These are phyloP conservation scores for Rhodotorula mucilaginosa DNA, from an alignment of 1,284 basidiomycete genomes.

Conservation along the genomic window DNA sequence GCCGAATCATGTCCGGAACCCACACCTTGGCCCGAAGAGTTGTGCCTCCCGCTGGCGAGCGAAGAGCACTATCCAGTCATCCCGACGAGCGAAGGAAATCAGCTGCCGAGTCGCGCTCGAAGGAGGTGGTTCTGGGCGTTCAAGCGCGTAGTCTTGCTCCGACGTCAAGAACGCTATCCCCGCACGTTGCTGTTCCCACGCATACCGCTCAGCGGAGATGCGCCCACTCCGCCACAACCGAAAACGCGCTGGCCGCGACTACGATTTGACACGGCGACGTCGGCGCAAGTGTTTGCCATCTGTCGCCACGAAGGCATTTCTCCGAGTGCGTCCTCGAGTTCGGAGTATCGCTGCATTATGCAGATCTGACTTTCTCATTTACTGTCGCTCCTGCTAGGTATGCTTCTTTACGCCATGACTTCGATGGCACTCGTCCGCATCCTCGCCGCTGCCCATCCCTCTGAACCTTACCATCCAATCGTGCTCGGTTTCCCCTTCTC, in stretches of 20 bases:
- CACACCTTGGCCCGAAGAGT: neutral
- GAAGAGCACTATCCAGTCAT: slow-evolving; percentile 22
- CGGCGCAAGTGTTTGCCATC: slow-evolving; percentile 1
- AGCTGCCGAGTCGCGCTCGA: neutral
- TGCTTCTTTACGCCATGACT: slow-evolving; percentile 35
- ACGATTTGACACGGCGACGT: slow-evolving; percentile 2
- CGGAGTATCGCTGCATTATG: neutral
- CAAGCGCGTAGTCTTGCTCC: slow-evolving; percentile 6
- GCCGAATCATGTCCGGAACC: neutral
- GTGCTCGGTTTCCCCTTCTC: slow-evolving; percentile 35
- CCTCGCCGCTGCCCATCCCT: neutral
- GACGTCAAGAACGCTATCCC: neutral
- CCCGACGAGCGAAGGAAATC: neutral
- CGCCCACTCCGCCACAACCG: neutral
- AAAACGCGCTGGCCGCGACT: slow-evolving; percentile 14
- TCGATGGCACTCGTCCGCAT: slow-evolving; percentile 23
- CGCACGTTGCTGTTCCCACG: slow-evolving; percentile 18
- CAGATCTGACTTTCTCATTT: neutral
- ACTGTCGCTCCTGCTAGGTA: slow-evolving; percentile 9
- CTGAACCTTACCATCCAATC: slow-evolving; percentile 22
- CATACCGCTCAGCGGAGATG: rapidly evolving
- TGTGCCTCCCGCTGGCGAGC: slow-evolving; percentile 13
- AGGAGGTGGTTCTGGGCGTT: slow-evolving; percentile 35
- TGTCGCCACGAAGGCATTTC: slow-evolving; percentile 16
- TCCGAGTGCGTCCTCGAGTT: slow-evolving; percentile 11